Conservation (phyloP, 2,329 filamentous ascomycete genomes). For the Cytospora schulzeri region DNA sequence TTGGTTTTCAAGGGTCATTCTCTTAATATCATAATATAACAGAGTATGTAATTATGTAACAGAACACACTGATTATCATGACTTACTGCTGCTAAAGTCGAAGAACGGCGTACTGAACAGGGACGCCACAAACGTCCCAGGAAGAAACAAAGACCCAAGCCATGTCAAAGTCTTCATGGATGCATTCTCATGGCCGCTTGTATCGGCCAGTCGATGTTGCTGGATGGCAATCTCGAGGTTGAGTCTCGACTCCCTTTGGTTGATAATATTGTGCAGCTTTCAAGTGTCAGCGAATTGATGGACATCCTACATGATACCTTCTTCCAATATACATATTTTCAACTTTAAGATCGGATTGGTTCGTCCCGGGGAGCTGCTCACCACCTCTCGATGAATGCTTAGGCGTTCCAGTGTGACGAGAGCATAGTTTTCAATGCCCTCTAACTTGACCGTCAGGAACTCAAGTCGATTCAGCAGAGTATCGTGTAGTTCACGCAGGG, state of each 20-base stretch:
- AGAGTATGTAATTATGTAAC: too few species aligned
- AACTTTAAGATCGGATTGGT: too few species aligned
- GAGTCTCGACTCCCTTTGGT: constrained; percentile 39
- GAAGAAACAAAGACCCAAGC: constrained; percentile 12
- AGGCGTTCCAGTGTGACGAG: constrained; percentile 40
- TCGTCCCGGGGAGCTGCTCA: constrained; percentile 29
- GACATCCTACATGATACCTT: too few species aligned
- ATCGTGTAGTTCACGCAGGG: constrained; percentile 33
- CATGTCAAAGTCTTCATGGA: constrained; percentile 32
- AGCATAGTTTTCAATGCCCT: constrained; percentile 40
- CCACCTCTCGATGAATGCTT: constrained; percentile 38
- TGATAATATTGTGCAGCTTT: constrained; percentile 39
- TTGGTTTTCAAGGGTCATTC: too few species aligned
- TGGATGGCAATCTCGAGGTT: constrained; percentile 36
- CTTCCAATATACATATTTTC: too few species aligned
- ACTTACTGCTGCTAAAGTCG: constrained; percentile 7
- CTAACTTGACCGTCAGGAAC: constrained; percentile 38
- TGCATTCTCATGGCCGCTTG: constrained; percentile 30
- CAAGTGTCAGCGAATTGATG: rapidly evolving
- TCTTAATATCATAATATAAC: too few species aligned
- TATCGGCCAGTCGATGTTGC: constrained; percentile 31
- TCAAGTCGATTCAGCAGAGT: constrained; percentile 36
- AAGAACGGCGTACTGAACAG: constrained; percentile 20
- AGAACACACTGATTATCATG: too few species aligned
- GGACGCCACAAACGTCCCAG: constrained; percentile 3